Percentiles rank a stretch among this genome's conserved stretches.
Evolutionary conservation across 257 asterid genomes (phyloP).

Genomic region (Marsdenia floribunda): DNA sequence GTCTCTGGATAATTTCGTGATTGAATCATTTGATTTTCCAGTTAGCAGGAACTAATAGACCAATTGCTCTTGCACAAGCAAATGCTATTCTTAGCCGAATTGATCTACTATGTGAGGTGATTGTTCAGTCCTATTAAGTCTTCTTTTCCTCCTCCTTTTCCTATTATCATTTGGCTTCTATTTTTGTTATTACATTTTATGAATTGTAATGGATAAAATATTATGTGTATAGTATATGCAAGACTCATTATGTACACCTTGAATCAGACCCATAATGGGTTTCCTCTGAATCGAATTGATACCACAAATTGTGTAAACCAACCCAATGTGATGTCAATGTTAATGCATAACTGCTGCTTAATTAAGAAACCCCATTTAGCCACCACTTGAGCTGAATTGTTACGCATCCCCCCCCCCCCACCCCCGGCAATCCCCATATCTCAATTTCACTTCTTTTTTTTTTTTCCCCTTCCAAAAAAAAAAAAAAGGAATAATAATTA

Average conservation of each 20-base stretch:
- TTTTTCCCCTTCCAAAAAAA: too few species aligned
- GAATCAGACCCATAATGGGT: background rate
- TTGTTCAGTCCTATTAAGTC: conserved; percentile 9
- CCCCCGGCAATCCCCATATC: too few species aligned
- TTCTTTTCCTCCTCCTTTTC: background rate
- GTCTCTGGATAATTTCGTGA: conserved; percentile 8
- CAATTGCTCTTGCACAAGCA: conserved; percentile 94
- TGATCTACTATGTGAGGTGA: conserved; percentile 88
- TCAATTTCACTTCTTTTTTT: too few species aligned
- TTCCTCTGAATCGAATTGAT: background rate
- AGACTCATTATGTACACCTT: conserved; percentile 4
- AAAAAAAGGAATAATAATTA: too few species aligned
- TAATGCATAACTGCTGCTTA: background rate
- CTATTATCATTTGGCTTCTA: background rate
- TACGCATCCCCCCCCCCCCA: background rate
- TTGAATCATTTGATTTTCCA: conserved; percentile 29
- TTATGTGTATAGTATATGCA: background rate
- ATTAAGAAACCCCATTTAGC: background rate
- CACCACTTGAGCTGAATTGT: background rate
- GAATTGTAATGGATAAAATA: background rate
- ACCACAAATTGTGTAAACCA: background rate
- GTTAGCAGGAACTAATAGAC: conserved; percentile 89
- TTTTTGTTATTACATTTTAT: background rate
- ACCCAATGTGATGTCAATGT: background rate
- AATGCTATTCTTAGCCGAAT: conserved; percentile 86